phyloP scores from a whole-genome alignment of 2,329 filamentous ascomycete genomes.

The Aspergillus pseudoviridinutans region DNA sequence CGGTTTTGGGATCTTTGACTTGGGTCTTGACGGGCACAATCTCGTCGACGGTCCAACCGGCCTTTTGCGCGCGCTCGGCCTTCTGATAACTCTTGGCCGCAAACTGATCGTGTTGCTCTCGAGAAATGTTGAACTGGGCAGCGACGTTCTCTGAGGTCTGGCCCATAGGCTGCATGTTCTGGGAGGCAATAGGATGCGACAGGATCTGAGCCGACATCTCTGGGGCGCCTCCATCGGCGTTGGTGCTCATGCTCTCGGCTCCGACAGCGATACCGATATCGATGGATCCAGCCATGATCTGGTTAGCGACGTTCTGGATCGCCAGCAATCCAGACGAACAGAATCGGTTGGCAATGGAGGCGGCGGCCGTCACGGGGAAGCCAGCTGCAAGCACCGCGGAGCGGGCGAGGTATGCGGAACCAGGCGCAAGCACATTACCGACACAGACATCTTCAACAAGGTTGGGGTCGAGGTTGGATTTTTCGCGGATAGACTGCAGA shows the following conservation, averaged over 20 bases:
- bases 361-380: slow-evolving; percentile 73
- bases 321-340: slow-evolving; percentile 88
- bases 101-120: slow-evolving; percentile 73
- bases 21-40: slow-evolving; percentile 79
- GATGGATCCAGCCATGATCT: slow-evolving; percentile 84
- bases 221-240: slow-evolving; percentile 75
- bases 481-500: slow-evolving; percentile 63
- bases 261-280: slow-evolving; percentile 86
- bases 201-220: slow-evolving; percentile 82
- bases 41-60: slow-evolving; percentile 81
- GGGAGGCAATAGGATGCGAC: slow-evolving; percentile 68
- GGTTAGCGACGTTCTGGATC: slow-evolving; percentile 86
- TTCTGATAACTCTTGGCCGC: slow-evolving; percentile 83
- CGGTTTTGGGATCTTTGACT: slow-evolving; percentile 82
- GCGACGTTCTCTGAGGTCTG: slow-evolving; percentile 90
- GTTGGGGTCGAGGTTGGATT: slow-evolving; percentile 78
- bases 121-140: slow-evolving; percentile 66
- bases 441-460: slow-evolving; percentile 88
- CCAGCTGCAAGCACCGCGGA: slow-evolving; percentile 82
- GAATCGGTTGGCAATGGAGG: slow-evolving; percentile 82
- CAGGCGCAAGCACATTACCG: slow-evolving; percentile 81
- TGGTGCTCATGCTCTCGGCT: slow-evolving; percentile 86
- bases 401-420: slow-evolving; percentile 83
- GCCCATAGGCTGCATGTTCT: slow-evolving; percentile 94
- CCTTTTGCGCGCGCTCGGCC: slow-evolving; percentile 73